phyloP scores from a whole-genome alignment of 2,329 filamentous ascomycete species.

The Stagonosporopsis cucurbitacearum region DNA sequence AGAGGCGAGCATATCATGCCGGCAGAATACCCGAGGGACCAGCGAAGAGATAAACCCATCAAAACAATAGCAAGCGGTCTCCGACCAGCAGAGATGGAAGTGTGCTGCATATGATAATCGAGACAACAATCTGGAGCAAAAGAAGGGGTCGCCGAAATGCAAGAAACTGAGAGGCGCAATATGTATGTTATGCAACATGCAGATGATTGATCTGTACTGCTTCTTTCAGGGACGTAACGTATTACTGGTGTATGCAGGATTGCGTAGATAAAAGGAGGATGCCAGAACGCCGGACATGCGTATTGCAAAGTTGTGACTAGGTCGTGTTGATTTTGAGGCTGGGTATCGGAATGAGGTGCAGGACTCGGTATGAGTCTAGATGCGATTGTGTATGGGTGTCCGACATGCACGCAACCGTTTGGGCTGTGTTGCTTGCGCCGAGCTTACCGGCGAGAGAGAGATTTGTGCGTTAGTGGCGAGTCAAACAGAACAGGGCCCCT shows the following conservation, averaged over 20 bases:
- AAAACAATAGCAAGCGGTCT: not conserved
- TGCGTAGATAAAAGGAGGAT: not conserved
- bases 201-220: not conserved
- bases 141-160: not conserved
- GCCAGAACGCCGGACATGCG: slow-evolving; percentile 11
- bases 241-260: slow-evolving; percentile 11
- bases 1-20: not conserved
- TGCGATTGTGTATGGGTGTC: not conserved
- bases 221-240: not conserved
- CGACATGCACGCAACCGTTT: no score
- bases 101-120: not conserved
- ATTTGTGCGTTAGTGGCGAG: slow-evolving; percentile 43
- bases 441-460: slow-evolving; percentile 34
- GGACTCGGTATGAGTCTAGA: not conserved
- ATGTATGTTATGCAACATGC: slow-evolving; percentile 7
- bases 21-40: slow-evolving; percentile 5
- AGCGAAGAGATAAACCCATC: not conserved
- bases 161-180: not conserved
- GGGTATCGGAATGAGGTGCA: not conserved
- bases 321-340: not conserved
- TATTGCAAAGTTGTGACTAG: not conserved
- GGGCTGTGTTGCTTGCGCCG: not conserved
- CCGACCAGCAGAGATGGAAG: slow-evolving; percentile 14
- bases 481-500: slow-evolving; percentile 37
- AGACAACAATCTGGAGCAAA: not conserved